Percentiles rank a stretch among this genome's conserved stretches.
These are phyloP conservation scores for Tulasnella sp. DNA, from an alignment of 768 basidiomycete genomes.

Conservation along the genomic window DNA sequence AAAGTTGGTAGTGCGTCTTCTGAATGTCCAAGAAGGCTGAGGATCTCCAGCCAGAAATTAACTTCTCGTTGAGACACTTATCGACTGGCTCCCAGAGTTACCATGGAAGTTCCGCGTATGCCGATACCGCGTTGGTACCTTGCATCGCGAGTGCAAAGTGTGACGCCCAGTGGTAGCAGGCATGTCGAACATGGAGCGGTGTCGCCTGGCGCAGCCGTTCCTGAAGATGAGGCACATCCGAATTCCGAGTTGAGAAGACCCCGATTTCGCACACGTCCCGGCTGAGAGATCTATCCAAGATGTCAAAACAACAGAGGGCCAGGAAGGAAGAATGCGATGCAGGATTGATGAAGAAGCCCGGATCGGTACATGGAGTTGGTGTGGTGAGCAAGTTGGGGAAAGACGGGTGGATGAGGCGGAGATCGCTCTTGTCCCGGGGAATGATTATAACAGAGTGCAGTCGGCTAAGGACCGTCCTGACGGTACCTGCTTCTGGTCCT, in stretches of 20 bases:
- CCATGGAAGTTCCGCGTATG: not conserved
- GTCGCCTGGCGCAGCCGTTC: not conserved
- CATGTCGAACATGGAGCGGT: not conserved
- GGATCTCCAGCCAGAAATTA: slow-evolving; percentile 2
- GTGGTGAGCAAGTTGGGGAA: slow-evolving; percentile 14
- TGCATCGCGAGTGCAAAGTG: not conserved
- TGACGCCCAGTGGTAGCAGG: not conserved
- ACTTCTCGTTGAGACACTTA: not conserved
- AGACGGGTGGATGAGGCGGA: slow-evolving; percentile 11
- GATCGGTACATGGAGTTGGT: not conserved
- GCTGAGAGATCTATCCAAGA: not conserved
- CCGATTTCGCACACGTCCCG: not conserved
- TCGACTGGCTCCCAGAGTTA: not conserved
- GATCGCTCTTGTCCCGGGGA: not conserved
- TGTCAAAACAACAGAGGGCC: not conserved
- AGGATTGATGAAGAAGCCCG: not conserved
- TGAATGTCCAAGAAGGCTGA: not conserved
- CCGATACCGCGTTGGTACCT: too few species aligned
- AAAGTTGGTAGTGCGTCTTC: not conserved
- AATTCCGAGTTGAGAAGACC: not conserved
- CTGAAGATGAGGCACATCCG: not conserved
- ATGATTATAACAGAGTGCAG: slow-evolving; percentile 12
- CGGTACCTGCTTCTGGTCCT: not conserved
- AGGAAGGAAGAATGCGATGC: not conserved
- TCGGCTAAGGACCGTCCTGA: not conserved